These are phyloP conservation scores for Blastobotrys peoriensis DNA, from an alignment of 805 yeast species.

Conservation along the genomic window DNA sequence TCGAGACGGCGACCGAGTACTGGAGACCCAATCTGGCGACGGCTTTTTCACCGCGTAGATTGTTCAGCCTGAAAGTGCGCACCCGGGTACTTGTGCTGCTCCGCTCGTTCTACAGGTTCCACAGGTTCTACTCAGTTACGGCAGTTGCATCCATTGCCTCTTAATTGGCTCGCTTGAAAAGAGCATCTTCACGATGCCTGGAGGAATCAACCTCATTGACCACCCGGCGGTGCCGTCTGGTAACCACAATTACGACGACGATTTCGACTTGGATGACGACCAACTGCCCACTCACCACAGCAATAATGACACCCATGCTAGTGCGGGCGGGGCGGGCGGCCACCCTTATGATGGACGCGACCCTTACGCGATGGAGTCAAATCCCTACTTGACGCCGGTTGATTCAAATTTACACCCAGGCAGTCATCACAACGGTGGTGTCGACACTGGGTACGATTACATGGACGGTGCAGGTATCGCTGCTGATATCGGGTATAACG, in stretches of 20 bases:
- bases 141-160: too few species aligned
- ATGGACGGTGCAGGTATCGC: conserved; percentile 20
- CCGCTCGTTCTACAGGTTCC: too few species aligned
- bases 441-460: conserved; percentile 9
- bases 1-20: too few species aligned
- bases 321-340: not conserved
- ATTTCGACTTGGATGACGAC: conserved; percentile 1
- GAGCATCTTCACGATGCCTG: not conserved
- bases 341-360: not conserved
- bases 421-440: not conserved
- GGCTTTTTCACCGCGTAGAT: too few species aligned
- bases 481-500: conserved; percentile 15
- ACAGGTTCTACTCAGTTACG: too few species aligned
- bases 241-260: conserved; percentile 12
- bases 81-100: too few species aligned
- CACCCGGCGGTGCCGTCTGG: conserved; percentile 19
- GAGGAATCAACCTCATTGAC: conserved; percentile 18
- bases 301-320: not conserved
- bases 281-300: too few species aligned
- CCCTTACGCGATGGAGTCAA: conserved; percentile 1
- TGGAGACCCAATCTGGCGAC: too few species aligned
- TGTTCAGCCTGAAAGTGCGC: too few species aligned
- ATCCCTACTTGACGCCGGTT: conserved; percentile 1
- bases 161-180: too few species aligned
- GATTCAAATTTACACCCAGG: conserved; percentile 2